Percentiles rank a stretch among this genome's conserved stretches.
Evolutionary conservation across 257 asterid genomes (phyloP).

Genomic region (Fraxinus quadrangulata): DNA sequence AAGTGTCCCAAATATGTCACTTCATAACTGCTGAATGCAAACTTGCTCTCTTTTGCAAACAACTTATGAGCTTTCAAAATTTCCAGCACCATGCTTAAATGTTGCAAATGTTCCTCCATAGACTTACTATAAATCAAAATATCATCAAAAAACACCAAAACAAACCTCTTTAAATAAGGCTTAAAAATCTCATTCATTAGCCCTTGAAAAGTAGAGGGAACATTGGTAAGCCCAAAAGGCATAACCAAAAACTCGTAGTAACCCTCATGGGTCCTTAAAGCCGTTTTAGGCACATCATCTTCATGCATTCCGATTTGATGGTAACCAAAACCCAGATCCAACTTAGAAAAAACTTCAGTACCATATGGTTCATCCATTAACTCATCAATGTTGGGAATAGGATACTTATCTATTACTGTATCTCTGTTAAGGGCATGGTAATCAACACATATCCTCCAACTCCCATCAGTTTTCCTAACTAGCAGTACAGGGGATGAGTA

Average conservation of each 20-base stretch:
- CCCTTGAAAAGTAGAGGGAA: not conserved
- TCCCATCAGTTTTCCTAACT: not conserved
- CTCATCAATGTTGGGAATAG: not conserved
- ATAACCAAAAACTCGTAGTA: too few relatives aligned
- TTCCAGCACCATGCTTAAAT: not conserved
- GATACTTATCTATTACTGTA: not conserved
- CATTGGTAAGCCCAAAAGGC: not conserved
- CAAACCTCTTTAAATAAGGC: not conserved
- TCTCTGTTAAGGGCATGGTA: not conserved
- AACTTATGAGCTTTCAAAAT: not conserved
- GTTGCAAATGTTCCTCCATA: not conserved
- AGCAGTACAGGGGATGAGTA: not conserved
- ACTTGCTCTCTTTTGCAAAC: not conserved
- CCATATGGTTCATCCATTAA: not conserved
- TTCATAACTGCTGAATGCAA: not conserved
- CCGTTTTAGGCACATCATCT: not conserved
- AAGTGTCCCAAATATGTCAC: constrained; percentile 11
- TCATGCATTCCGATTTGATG: not conserved
- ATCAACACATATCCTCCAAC: not conserved
- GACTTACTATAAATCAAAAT: not conserved
- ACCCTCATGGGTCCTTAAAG: not conserved
- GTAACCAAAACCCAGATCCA: not conserved
- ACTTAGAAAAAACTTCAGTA: not conserved
- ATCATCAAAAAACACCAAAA: not conserved
- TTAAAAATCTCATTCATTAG: not conserved